Evolutionary conservation across 345 rosid species (phyloP).

Genomic region (Gossypium anomalum): DNA sequence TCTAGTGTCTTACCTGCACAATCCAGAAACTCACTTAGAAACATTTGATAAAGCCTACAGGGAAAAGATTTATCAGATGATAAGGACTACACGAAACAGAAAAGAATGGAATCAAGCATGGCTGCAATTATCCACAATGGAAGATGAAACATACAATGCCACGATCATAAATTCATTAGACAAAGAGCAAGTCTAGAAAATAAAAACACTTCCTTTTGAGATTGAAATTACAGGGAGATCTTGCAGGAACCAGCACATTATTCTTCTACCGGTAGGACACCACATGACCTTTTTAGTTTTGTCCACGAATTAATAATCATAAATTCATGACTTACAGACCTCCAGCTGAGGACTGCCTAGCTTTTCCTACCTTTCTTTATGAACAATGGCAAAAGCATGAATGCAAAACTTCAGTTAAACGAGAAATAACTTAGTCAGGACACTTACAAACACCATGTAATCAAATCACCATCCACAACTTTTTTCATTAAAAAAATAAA

Average conservation of each 20-base stretch:
- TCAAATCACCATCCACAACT: neutral
- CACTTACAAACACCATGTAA: neutral
- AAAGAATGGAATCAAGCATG: neutral
- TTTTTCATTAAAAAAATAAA: neutral
- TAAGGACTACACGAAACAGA: neutral
- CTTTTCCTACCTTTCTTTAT: slow-evolving; percentile 5
- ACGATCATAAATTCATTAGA: neutral
- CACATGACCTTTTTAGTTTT: neutral
- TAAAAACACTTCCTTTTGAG: neutral
- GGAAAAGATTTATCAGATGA: neutral
- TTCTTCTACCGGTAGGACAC: neutral
- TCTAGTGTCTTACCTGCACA: slow-evolving; percentile 16
- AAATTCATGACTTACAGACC: neutral
- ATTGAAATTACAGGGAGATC: neutral
- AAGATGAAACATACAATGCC: neutral
- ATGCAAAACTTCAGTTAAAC: neutral
- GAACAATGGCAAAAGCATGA: slow-evolving; percentile 4
- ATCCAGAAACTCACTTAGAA: slow-evolving; percentile 17
- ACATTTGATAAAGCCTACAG: neutral
- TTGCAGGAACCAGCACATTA: neutral
- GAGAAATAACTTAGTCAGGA: neutral
- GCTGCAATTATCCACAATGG: neutral
- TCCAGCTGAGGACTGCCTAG: neutral
- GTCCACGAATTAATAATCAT: neutral
- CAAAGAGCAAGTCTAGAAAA: neutral